These are phyloP conservation scores for Globisporangium apiculatum DNA, from an alignment of 352 stramenopile species.

Conservation along the genomic window DNA sequence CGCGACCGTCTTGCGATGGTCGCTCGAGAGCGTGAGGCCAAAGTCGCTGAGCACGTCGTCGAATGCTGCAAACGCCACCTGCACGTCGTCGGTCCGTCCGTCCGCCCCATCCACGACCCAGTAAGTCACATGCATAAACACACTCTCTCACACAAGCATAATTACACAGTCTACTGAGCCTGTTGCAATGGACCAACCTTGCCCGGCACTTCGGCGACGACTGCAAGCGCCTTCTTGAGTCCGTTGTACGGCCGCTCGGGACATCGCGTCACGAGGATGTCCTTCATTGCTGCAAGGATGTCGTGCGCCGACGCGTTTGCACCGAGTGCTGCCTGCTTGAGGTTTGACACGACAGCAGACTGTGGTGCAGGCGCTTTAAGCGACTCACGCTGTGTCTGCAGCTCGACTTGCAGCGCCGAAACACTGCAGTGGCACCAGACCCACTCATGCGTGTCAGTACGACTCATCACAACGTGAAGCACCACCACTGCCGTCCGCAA, in stretches of 20 bases:
- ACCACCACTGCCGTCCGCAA: too few relatives aligned
- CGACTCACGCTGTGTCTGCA: background rate
- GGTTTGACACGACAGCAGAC: constrained; percentile 20
- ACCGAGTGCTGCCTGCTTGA: constrained; percentile 44
- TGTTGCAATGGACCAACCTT: constrained; percentile 28
- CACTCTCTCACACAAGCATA: too few relatives aligned
- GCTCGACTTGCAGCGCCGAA: background rate
- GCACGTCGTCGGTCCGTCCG: too few relatives aligned
- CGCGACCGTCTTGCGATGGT: constrained; percentile 36
- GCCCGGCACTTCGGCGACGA: constrained; percentile 55
- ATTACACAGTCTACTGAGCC: background rate
- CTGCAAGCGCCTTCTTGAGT: constrained; percentile 70
- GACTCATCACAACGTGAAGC: too few relatives aligned
- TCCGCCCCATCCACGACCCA: too few relatives aligned
- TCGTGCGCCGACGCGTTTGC: constrained; percentile 44
- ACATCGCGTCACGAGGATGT: constrained; percentile 49
- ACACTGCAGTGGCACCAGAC: background rate
- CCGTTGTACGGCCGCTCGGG: constrained; percentile 66
- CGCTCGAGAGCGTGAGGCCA: constrained; percentile 31
- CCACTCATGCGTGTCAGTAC: too few relatives aligned
- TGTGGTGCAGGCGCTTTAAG: background rate
- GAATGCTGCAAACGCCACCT: constrained; percentile 63
- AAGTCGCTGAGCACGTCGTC: constrained; percentile 71
- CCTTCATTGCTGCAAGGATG: constrained; percentile 61
- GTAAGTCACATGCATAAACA: too few relatives aligned